Evolutionary conservation across 2,329 filamentous ascomycete genomes (phyloP).

Genomic region (Aspergillus versicolor): DNA sequence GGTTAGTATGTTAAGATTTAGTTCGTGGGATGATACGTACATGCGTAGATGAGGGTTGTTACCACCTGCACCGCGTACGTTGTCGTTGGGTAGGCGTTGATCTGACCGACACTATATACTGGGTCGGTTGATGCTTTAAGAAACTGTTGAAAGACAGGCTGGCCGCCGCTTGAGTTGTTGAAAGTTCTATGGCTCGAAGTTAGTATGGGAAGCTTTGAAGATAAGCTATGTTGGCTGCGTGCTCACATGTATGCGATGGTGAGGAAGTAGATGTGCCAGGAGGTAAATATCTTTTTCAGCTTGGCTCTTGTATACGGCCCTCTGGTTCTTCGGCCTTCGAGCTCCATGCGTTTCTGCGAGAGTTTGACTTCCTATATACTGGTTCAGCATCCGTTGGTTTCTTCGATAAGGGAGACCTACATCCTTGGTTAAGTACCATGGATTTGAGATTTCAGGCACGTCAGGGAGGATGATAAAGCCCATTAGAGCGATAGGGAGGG

Average conservation of each 20-base stretch:
- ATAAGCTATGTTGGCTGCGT: too few species aligned
- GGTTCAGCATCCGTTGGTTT: not conserved
- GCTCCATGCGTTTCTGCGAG: conserved; percentile 50
- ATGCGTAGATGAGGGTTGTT: conserved; percentile 63
- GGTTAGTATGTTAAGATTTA: not conserved
- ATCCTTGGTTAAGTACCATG: conserved; percentile 48
- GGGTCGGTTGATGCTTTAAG: conserved; percentile 39
- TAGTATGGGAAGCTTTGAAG: too few species aligned
- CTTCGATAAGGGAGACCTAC: conserved; percentile 15
- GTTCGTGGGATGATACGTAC: conserved; percentile 15
- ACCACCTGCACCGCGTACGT: conserved; percentile 56
- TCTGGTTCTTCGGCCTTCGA: conserved; percentile 48
- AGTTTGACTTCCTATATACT: conserved; percentile 42
- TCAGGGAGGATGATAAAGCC: conserved; percentile 53
- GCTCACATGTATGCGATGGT: conserved; percentile 56
- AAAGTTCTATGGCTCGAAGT: conserved; percentile 44
- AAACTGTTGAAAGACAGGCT: conserved; percentile 57
- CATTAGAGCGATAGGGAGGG: conserved; percentile 51
- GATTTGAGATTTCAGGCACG: conserved; percentile 50
- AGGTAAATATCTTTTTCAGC: conserved; percentile 60
- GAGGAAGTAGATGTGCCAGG: conserved; percentile 65
- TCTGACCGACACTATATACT: conserved; percentile 47
- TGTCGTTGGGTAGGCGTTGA: conserved; percentile 60
- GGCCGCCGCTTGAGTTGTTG: conserved; percentile 57
- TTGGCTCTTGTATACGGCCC: conserved; percentile 52